Percentiles rank a stretch among this genome's conserved stretches.
These are phyloP conservation scores for Tricholoma sp. DNA, from an alignment of 768 basidiomycete species.

Conservation along the genomic window DNA sequence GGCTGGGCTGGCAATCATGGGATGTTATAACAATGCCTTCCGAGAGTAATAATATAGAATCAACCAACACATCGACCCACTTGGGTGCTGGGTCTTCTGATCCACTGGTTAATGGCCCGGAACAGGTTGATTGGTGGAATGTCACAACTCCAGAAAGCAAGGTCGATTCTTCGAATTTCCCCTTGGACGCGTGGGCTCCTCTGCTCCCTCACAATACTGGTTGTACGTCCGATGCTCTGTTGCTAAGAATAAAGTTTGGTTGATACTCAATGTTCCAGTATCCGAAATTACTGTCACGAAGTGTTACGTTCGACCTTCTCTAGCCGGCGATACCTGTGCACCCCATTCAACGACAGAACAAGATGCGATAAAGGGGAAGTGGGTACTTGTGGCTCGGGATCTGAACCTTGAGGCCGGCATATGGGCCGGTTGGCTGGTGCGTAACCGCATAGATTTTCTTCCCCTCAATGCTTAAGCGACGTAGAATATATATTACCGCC, in stretches of 20 bases:
- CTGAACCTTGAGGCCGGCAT: slow-evolving; percentile 59
- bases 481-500: slow-evolving; percentile 73
- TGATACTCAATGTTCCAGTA: slow-evolving; percentile 37
- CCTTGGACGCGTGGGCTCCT: slow-evolving; percentile 77
- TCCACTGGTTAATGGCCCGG: slow-evolving; percentile 9
- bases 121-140: slow-evolving; percentile 68
- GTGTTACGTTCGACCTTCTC: slow-evolving; percentile 60
- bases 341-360: slow-evolving; percentile 66
- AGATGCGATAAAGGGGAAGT: slow-evolving; percentile 76
- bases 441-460: slow-evolving; percentile 13
- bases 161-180: slow-evolving; percentile 63
- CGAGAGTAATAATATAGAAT: slow-evolving; percentile 8
- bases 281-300: slow-evolving; percentile 72
- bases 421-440: slow-evolving; percentile 55
- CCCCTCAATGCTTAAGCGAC: not conserved
- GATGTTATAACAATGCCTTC: slow-evolving; percentile 46
- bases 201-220: slow-evolving; percentile 73
- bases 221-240: slow-evolving; percentile 37
- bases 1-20: slow-evolving; percentile 89
- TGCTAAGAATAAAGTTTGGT: not conserved
- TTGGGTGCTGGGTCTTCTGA: slow-evolving; percentile 4
- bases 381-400: slow-evolving; percentile 85
- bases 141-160: slow-evolving; percentile 36
- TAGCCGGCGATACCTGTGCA: slow-evolving; percentile 55
- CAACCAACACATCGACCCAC: slow-evolving; percentile 12